Base-by-base conservation (phyloP, 2,329 filamentous ascomycete species). In the Cryphonectria japonica region DNA sequence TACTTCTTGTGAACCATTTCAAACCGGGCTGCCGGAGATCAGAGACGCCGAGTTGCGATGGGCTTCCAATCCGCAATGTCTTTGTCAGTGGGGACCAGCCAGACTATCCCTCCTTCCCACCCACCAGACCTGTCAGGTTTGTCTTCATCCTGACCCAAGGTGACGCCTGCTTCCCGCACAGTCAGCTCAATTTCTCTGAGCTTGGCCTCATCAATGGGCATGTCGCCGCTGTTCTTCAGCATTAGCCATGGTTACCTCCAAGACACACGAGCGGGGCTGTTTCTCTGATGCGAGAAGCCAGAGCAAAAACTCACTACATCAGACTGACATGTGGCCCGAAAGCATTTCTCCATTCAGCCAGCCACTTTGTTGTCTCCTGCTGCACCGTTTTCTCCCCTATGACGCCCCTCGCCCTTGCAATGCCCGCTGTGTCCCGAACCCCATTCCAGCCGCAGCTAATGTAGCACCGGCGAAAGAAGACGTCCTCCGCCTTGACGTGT, bases 311-410 rank as follows among this genome's bases (percentile, higher is more conserved):
- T 75, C 68, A 79, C 78, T 80, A 80, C 54, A 79, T 75, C 73
- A 80, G 68, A 68, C 78, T 79, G 37, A 79, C 74, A 73, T 80
- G 78, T 37, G 78, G 78, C 46, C 77, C 78, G 71, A 75, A 80
- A 8, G 72, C 75, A 67, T 50, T 39, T 26, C 65, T 68, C 78
- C 78, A 80, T 66, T 73, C 69, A 3, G 69, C 66, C 65, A 79
- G 62, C 78, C 77, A 78, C 69, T 68, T 60, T 43, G 74, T 41
- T 22, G 77, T 78, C 73, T 73, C 74, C 19, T 37, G n/a, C n/a
- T 70, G 70, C 32, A 69, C 71, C 13, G 43, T 70, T 0, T 72
- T 73, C 59, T 75, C 75, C 0, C 72, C 76, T 39, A 73, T 63
- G 2, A 78, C 76, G n/a, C 75, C 78, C 22, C 73, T 69, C 14